phyloP scores from a whole-genome alignment of 306 rosid genomes.

The Castanea crenata region DNA sequence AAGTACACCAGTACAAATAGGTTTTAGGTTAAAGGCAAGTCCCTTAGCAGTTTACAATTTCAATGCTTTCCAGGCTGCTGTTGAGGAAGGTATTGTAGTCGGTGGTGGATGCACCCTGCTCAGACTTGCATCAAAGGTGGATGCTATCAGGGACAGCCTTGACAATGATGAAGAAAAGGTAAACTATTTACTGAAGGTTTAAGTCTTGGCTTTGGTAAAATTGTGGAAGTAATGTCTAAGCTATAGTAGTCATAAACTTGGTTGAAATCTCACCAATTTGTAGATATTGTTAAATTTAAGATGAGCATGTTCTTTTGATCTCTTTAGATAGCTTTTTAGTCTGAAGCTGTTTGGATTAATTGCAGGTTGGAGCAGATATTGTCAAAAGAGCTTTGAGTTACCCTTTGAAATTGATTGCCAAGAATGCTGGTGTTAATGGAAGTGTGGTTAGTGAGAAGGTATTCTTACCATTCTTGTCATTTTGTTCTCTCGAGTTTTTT shows the following conservation, averaged over 20 bases:
- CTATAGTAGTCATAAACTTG: neutral
- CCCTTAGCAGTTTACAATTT: neutral
- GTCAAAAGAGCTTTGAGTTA: slow-evolving; percentile 92
- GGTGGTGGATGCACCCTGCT: slow-evolving; percentile 98
- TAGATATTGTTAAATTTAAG: neutral
- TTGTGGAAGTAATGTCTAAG: neutral
- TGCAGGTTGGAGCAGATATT: slow-evolving; percentile 96
- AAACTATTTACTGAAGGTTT: slow-evolving; percentile 1
- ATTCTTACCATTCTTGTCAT: neutral
- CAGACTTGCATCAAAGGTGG: slow-evolving; percentile 95
- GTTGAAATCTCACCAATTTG: neutral
- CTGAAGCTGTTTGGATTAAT: slow-evolving; percentile 6
- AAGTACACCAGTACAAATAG: neutral
- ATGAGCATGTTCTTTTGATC: neutral
- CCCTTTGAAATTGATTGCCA: slow-evolving; percentile 92
- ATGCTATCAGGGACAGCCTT: slow-evolving; percentile 72
- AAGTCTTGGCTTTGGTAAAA: neutral
- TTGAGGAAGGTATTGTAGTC: slow-evolving; percentile 98
- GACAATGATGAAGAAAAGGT: slow-evolving; percentile 95
- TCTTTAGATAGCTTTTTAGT: neutral
- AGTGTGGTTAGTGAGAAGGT: slow-evolving; percentile 99
- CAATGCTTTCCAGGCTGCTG: slow-evolving; percentile 75
- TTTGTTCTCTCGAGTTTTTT: neutral
- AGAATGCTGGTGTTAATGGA: slow-evolving; percentile 98
- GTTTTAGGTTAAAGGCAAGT: neutral